Base-by-base conservation (phyloP, 2,329 filamentous ascomycete species). In the Pyrenophora seminiperda region DNA sequence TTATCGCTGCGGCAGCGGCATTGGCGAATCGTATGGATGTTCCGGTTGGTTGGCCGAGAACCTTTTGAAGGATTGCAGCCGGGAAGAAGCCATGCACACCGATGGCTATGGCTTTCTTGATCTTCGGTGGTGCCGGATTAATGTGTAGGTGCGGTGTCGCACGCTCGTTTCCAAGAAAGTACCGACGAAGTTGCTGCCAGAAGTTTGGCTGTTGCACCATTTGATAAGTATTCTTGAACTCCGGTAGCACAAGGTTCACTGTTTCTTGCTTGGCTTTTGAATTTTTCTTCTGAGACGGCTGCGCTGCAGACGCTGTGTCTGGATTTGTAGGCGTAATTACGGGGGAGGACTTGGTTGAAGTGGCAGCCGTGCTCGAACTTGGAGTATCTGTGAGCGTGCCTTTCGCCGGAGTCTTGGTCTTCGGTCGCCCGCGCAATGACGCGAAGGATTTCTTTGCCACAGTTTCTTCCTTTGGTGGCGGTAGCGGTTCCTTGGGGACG, bases 81-180 rank as follows among this genome's bases (percentile, higher is more conserved):
- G 94, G 94, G 59, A 97, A 97, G 53, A 96, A 88, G 0, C 94
- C 94, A 71, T 99, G 94, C 1, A 99, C 85, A 31, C 94, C 94
- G 59, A 99, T 96, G 1, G 92, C 91, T 4, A 99, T 81, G 10
- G 94, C 94, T 59, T 88, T 94, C 66, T 85, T 90, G 38, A 97
- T 85, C 58, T 83, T 88, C 1, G 85, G 88, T 0, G 84, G 79
- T 6, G 89, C 83, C 36, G 85, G 85, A 5, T 84, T 76, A 24
- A 90, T 81, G 59, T 85, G 87, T 4, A 97, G 84, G 69, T 97
- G 80, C 3, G 83, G 78, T 6, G 80, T 72, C 41, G 86, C 81
- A 78, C 22, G 81, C 76, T 45, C 89, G 67, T 70, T 77, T 54
- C 62, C 79, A 63, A 63, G 58, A 61, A 73, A 66, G 44, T 74